These are phyloP conservation scores for Malassezia slooffiae DNA, from an alignment of 1,284 basidiomycete genomes.

Conservation along the genomic window DNA sequence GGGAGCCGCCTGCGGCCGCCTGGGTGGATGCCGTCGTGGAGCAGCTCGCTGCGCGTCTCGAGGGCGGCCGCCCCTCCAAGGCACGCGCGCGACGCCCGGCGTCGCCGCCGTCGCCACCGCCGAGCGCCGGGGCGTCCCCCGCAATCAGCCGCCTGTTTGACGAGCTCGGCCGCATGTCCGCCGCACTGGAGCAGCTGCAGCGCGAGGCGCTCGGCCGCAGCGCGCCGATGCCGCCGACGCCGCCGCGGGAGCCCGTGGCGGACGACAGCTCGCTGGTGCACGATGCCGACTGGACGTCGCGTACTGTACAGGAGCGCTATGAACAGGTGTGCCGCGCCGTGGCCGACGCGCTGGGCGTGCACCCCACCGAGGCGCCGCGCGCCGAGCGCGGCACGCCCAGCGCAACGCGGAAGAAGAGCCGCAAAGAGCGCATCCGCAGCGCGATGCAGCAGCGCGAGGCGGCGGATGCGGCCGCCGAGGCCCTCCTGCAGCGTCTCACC, in stretches of 20 bases:
- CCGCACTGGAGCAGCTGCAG: constrained; percentile 1
- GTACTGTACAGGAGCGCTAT: constrained; percentile 17
- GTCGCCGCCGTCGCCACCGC: background rate
- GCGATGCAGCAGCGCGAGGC: constrained; percentile 10
- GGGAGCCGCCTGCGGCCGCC: background rate
- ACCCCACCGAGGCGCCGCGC: background rate
- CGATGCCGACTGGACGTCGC: background rate
- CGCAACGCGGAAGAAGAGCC: background rate
- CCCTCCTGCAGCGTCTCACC: constrained; percentile 7
- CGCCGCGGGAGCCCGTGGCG: background rate
- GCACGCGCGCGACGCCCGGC: background rate
- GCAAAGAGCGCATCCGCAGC: constrained; percentile 7
- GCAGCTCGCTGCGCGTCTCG: background rate
- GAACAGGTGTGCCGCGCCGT: constrained; percentile 13
- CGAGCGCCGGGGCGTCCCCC: background rate
- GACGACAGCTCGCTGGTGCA: background rate
- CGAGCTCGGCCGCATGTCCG: constrained; percentile 10
- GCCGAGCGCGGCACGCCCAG: background rate
- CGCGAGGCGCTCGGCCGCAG: background rate
- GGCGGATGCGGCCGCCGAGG: constrained; percentile 3
- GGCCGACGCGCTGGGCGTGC: constrained; percentile 11
- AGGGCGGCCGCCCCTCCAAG: background rate
- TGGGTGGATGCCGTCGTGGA: background rate
- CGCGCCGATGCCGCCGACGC: background rate
- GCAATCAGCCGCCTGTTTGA: constrained; percentile 4